These are phyloP conservation scores for Saposhnikovia divaricata DNA, from an alignment of 129 eudicot species.

Conservation along the genomic window DNA sequence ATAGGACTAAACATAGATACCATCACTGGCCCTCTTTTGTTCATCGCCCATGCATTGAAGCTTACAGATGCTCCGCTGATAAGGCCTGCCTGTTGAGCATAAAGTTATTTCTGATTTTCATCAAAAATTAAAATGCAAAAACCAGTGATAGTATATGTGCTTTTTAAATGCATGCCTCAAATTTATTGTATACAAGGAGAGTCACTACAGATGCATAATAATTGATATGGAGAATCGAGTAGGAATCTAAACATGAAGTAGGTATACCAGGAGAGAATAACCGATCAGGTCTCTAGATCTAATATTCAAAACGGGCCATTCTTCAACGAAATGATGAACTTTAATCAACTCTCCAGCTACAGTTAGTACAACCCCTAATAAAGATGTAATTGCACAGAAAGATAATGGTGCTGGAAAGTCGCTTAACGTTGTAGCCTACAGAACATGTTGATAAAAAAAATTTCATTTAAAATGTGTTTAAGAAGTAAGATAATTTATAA, in stretches of 20 bases:
- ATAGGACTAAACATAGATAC: conserved; percentile 63
- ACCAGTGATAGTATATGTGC: not conserved
- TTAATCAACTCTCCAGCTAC: conserved; percentile 23
- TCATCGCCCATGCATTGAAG: conserved; percentile 70
- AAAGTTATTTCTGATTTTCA: not conserved
- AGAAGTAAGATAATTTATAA: not conserved
- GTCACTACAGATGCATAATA: too few relatives aligned
- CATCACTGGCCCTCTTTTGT: conserved; percentile 67
- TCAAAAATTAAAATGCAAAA: not conserved
- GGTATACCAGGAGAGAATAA: conserved; percentile 48
- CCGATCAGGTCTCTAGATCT: conserved; percentile 20
- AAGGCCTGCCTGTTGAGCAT: conserved; percentile 35
- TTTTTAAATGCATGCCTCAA: not conserved
- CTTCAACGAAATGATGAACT: conserved; percentile 19
- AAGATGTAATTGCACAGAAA: conserved; percentile 52
- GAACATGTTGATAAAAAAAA: not conserved
- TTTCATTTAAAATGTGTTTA: not conserved
- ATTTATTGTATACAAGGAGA: not conserved
- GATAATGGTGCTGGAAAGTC: conserved; percentile 63
- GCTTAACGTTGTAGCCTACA: conserved; percentile 48
- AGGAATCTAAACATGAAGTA: not conserved
- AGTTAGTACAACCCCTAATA: conserved; percentile 44
- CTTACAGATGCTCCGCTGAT: conserved; percentile 44
- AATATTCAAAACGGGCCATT: conserved; percentile 30
- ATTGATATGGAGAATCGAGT: too few relatives aligned